Conservation (phyloP, 2,329 filamentous ascomycete species). For the Mariannaea sp. region DNA sequence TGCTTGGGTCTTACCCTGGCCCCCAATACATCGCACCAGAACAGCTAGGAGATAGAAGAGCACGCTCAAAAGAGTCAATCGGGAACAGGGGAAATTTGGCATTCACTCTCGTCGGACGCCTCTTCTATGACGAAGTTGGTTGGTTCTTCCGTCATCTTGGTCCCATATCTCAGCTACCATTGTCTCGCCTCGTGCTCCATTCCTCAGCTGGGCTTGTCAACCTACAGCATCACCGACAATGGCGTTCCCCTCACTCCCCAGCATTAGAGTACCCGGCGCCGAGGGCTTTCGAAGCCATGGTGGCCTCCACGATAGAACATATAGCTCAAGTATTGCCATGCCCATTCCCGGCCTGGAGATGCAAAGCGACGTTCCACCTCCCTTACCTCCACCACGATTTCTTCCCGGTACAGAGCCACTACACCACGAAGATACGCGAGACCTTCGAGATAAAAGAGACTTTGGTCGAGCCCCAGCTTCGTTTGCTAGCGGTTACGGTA, state of each 20-base stretch:
- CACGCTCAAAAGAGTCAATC: conserved; percentile 16
- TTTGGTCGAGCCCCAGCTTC: conserved; percentile 37
- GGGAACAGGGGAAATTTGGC: conserved; percentile 14
- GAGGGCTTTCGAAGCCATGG: conserved; percentile 38
- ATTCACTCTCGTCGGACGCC: conserved; percentile 18
- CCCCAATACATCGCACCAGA: conserved; percentile 25
- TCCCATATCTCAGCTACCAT: conserved; percentile 34
- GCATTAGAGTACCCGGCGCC: conserved; percentile 43
- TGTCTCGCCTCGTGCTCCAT: conserved; percentile 33
- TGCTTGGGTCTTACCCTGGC: conserved; percentile 29
- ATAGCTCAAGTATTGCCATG: conserved; percentile 46
- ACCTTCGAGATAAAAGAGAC: conserved; percentile 40
- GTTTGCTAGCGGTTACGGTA: conserved; percentile 48
- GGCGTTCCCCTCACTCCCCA: conserved; percentile 47
- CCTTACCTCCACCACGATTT: conserved; percentile 52
- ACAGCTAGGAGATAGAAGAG: conserved; percentile 20
- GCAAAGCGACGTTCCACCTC: conserved; percentile 47
- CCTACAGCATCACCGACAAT: conserved; percentile 37
- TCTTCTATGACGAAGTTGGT: conserved; percentile 35
- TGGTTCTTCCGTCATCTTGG: conserved; percentile 32
- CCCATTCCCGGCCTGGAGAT: conserved; percentile 48
- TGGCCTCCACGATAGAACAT: conserved; percentile 40
- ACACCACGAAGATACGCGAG: conserved; percentile 39
- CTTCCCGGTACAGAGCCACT: conserved; percentile 44
- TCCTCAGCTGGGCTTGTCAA: conserved; percentile 33